phyloP scores from a whole-genome alignment of 139 green algal species.

The Chlamydomonas sp. region DNA sequence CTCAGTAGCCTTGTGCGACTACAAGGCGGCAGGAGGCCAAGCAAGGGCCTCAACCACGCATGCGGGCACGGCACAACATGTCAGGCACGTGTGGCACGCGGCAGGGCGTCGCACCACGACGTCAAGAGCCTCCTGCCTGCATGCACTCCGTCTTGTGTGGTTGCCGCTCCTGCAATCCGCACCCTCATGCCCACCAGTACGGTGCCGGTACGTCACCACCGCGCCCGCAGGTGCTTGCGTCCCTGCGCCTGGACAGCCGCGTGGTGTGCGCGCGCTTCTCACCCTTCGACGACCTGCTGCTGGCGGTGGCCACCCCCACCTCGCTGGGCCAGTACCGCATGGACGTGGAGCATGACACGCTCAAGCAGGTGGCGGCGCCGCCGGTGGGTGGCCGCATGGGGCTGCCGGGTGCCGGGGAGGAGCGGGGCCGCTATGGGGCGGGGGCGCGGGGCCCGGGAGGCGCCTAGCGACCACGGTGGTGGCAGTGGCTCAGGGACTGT shows the following conservation, averaged over 20 bases:
- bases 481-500: too few species aligned
- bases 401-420: not conserved
- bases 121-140: too few species aligned
- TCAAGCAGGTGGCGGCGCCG: not conserved
- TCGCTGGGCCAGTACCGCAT: not conserved
- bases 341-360: conserved; percentile 32
- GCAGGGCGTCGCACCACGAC: too few species aligned
- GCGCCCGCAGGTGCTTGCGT: conserved; percentile 18
- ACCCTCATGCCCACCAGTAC: too few species aligned
- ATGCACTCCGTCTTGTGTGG: too few species aligned
- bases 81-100: too few species aligned
- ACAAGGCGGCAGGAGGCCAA: too few species aligned
- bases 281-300: conserved; percentile 41
- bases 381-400: not conserved
- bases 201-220: not conserved
- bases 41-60: too few species aligned
- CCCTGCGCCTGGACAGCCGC: not conserved
- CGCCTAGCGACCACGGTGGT: too few species aligned
- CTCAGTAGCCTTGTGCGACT: too few species aligned
- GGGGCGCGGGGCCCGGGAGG: not conserved
- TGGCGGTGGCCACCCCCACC: conserved; percentile 15
- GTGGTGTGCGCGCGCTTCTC: conserved; percentile 37
- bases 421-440: not conserved
- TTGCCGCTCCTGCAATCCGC: too few species aligned
- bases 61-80: too few species aligned